Evolutionary conservation across 768 basidiomycete genomes (phyloP), one percentile per base, ranked within the genome.

Genomic region (Dioszegia crocea): DNA sequence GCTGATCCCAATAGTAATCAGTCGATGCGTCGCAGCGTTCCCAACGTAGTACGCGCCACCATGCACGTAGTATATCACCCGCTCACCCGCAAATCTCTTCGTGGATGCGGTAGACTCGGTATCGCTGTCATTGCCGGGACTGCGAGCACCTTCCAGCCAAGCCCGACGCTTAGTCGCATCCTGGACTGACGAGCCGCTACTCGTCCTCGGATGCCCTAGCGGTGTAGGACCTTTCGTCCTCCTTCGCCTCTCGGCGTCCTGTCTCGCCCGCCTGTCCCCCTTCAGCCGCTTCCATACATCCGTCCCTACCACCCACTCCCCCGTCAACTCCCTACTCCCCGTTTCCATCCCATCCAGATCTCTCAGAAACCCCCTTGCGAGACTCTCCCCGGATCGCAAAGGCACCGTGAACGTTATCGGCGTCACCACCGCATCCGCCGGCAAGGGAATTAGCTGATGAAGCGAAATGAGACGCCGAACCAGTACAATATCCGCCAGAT

Each of bases 221-320:
- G n/a, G 12, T 5, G 26, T 5, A 21, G n/a, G 4, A 24, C 47
- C 17, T 59, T 38, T 41, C 43, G 33, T 59, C 27, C 55, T 47
- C 57, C 19, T 64, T 57, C 48, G 45, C 14, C 62, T 38, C 52
- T 51, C 30, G 39, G 49, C 49, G 39, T 62, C 62, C 55, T 60
- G 57, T 30, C 63, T 47, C 49, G 57, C 60, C 45, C 68, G 85
- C 84, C 89, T 88, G 68, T 93, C 90, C 16, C 82, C 79, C 70
- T 96, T 91, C 64, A 96, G 80, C 27, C 85, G 80, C 63, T 85
- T 85, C 94, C 94, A 99, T 0, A 93, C 84, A 63, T 84, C 84
- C 75, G 88, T 88, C 33, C 90, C 90, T n/a, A 97, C 88, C 23
- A 98, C 86, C 94, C 94, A 99, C 80, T 99, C 94, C 0, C 91